These are phyloP conservation scores for Metarhizium guizhouense DNA, from an alignment of 2,329 filamentous ascomycete genomes.

Conservation along the genomic window DNA sequence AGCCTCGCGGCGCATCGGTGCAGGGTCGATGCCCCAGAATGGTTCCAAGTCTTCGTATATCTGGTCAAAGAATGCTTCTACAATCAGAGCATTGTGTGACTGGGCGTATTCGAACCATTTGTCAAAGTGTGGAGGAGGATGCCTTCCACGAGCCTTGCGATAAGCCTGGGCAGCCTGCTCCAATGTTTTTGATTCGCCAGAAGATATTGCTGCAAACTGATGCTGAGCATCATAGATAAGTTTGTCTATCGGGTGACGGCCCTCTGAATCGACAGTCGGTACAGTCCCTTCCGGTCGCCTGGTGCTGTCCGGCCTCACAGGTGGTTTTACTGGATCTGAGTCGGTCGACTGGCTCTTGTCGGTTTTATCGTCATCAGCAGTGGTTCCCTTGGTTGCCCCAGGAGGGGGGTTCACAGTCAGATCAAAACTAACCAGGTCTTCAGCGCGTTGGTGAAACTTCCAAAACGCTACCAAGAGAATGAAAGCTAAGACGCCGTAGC, in stretches of 20 bases:
- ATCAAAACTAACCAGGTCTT: not conserved
- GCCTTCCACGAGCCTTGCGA: constrained; percentile 46
- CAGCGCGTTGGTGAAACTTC: constrained; percentile 15
- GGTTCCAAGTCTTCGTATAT: constrained; percentile 53
- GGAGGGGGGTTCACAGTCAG: not conserved
- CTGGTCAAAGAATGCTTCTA: constrained; percentile 57
- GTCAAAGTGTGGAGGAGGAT: constrained; percentile 55
- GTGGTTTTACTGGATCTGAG: not conserved
- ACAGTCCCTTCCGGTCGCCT: not conserved
- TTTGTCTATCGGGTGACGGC: constrained; percentile 41
- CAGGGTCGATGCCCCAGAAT: constrained; percentile 44
- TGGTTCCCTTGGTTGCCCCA: not conserved
- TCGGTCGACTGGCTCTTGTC: not conserved
- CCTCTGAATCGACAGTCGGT: constrained; percentile 1
- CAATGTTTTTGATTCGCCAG: constrained; percentile 39
- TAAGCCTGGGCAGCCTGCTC: constrained; percentile 48
- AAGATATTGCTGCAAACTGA: constrained; percentile 28
- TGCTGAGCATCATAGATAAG: constrained; percentile 38
- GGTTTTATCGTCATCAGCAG: not conserved
- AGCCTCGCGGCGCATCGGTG: constrained; percentile 41
- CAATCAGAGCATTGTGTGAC: constrained; percentile 41
- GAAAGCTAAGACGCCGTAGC: constrained; percentile 28
- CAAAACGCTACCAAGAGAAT: constrained; percentile 25
- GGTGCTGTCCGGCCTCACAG: not conserved
- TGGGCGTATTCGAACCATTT: constrained; percentile 50